These are phyloP conservation scores for Chalara sp. DNA, from an alignment of 2,329 filamentous ascomycete species.

Conservation along the genomic window DNA sequence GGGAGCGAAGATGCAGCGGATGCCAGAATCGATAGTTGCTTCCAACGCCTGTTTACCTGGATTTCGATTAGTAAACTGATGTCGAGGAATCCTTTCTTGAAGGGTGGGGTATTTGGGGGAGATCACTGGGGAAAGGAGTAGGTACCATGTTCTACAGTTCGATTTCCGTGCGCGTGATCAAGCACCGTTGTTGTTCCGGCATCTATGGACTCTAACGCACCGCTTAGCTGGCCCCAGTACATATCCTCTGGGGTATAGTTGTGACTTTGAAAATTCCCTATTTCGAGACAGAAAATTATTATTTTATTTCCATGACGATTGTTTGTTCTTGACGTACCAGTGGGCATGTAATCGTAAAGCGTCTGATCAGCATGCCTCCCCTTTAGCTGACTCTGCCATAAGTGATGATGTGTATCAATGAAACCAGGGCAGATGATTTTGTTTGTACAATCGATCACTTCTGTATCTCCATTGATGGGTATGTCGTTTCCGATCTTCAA, in stretches of 20 bases:
- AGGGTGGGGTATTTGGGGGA: too few relatives aligned
- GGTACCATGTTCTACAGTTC: constrained; percentile 26
- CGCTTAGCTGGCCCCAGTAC: too few relatives aligned
- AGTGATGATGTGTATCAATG: constrained; percentile 30
- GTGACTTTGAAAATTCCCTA: too few relatives aligned
- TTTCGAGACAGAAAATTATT: too few relatives aligned
- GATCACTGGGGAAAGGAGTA: neutral
- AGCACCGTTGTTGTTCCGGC: constrained; percentile 37
- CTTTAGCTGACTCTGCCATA: constrained; percentile 30
- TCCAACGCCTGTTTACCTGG: constrained; percentile 24
- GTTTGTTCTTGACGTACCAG: too few relatives aligned
- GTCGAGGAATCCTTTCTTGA: too few relatives aligned
- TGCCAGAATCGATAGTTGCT: constrained; percentile 35
- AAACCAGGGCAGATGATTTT: constrained; percentile 31
- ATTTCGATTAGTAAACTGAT: too few relatives aligned
- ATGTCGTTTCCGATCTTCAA: constrained; percentile 26
- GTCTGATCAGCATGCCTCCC: too few relatives aligned
- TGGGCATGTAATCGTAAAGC: too few relatives aligned
- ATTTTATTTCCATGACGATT: too few relatives aligned
- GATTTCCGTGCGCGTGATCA: constrained; percentile 31
- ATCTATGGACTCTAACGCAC: constrained; percentile 34
- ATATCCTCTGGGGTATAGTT: too few relatives aligned
- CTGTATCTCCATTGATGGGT: constrained; percentile 5
- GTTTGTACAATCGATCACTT: constrained; percentile 31
- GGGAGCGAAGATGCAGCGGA: constrained; percentile 38